Percentiles rank a stretch among this genome's conserved stretches.
phyloP scores from a whole-genome alignment of 371 early-diverging fungal genomes.

The Mortierella sp. region DNA sequence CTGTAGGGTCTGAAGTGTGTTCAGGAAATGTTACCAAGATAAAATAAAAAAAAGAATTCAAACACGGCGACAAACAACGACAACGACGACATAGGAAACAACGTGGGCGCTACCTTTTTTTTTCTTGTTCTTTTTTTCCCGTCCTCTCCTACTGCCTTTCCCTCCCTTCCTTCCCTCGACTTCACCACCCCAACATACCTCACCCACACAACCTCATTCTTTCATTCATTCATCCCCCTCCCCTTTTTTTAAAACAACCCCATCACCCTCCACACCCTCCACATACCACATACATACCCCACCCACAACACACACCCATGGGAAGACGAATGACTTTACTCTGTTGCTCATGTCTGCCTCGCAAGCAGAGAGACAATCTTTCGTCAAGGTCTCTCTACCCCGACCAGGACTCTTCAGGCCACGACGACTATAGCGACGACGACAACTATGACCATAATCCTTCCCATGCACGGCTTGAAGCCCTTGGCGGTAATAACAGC shows the following conservation, averaged over 20 bases:
- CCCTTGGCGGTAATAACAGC: slow-evolving; percentile 3
- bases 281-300: background rate
- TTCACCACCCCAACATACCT: slow-evolving; percentile 1
- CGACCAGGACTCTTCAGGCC: slow-evolving; percentile 51
- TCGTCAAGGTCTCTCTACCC: slow-evolving; percentile 44
- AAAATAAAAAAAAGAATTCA: background rate
- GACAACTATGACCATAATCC: slow-evolving; percentile 19
- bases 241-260: background rate
- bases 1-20: background rate
- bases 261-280: background rate
- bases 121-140: background rate
- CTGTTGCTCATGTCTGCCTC: slow-evolving; percentile 50
- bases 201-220: slow-evolving; percentile 3
- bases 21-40: background rate
- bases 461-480: slow-evolving; percentile 15
- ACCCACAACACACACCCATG: slow-evolving; percentile 15
- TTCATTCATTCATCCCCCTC: background rate
- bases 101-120: slow-evolving; percentile 5
- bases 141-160: background rate
- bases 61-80: background rate
- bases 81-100: background rate
- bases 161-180: background rate
- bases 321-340: slow-evolving; percentile 32
- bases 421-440: slow-evolving; percentile 44
- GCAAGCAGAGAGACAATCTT: slow-evolving; percentile 52